Conservation (phyloP, 495 filamentous ascomycete species). For the Talaromyces proteolyticus region DNA sequence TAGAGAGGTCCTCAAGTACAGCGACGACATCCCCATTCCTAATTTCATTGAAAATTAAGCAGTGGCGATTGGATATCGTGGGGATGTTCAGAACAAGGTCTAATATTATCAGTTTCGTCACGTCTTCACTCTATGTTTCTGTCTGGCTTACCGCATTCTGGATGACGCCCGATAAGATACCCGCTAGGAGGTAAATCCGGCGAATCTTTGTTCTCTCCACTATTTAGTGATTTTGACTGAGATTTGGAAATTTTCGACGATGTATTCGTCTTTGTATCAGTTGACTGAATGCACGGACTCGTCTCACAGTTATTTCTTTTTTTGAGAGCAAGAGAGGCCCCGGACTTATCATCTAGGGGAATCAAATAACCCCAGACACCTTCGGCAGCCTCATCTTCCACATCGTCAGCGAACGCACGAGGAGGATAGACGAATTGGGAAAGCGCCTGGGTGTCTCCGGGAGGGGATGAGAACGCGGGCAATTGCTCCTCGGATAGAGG, state of each 20-base stretch:
- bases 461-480: slow-evolving; percentile 64
- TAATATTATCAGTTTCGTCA: slow-evolving; percentile 20
- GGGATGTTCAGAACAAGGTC: slow-evolving; percentile 74
- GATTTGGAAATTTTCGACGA: slow-evolving; percentile 25
- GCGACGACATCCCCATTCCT: slow-evolving; percentile 73
- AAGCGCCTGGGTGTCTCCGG: slow-evolving; percentile 57
- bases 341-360: slow-evolving; percentile 64
- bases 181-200: slow-evolving; percentile 61
- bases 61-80: slow-evolving; percentile 94
- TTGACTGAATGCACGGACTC: slow-evolving; percentile 10
- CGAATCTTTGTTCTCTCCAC: slow-evolving; percentile 13
- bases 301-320: slow-evolving; percentile 54
- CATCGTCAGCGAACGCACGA: slow-evolving; percentile 68
- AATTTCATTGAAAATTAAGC: slow-evolving; percentile 82
- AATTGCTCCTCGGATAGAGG: slow-evolving; percentile 52
- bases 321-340: slow-evolving; percentile 66
- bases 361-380: slow-evolving; percentile 95
- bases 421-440: slow-evolving; percentile 79
- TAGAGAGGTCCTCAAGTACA: slow-evolving; percentile 87
- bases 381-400: slow-evolving; percentile 73
- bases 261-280: slow-evolving; percentile 39
- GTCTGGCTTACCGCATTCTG: slow-evolving; percentile 74
- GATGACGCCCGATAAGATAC: slow-evolving; percentile 87
- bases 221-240: slow-evolving; percentile 6
- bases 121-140: neutral